phyloP scores from a whole-genome alignment of 441 rosid species.

The Hypseocharis bilobata region DNA sequence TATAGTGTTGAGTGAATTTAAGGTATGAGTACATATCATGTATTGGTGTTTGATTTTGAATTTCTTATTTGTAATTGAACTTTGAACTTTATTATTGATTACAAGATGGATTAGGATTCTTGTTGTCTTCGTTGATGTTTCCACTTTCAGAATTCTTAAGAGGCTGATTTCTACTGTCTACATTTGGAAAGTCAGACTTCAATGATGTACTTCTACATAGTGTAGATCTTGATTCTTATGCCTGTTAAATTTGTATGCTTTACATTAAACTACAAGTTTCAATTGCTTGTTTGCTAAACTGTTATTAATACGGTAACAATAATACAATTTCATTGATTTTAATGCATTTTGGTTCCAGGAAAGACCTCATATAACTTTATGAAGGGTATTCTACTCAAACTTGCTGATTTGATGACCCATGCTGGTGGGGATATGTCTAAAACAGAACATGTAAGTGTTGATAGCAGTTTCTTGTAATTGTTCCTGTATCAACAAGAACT shows the following conservation, averaged over 20 bases:
- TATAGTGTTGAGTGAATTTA: background rate
- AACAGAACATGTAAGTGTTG: slow-evolving; percentile 45
- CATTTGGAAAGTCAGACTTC: background rate
- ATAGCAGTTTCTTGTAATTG: slow-evolving; percentile 5
- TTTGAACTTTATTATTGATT: background rate
- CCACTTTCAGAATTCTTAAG: background rate
- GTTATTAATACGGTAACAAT: background rate
- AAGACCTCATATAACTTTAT: slow-evolving; percentile 45
- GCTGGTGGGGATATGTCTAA: slow-evolving; percentile 30
- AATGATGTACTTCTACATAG: background rate
- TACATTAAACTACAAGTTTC: background rate
- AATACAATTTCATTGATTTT: background rate
- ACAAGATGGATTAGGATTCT: background rate
- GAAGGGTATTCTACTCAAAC: slow-evolving; percentile 51
- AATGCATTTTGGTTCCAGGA: slow-evolving; percentile 34
- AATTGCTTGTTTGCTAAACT: slow-evolving; percentile 6
- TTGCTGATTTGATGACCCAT: slow-evolving; percentile 48
- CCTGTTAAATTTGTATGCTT: background rate
- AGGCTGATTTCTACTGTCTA: background rate
- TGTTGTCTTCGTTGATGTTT: background rate
- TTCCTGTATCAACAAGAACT: background rate
- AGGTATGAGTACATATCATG: background rate
- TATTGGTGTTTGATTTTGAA: background rate
- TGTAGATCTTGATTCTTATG: background rate
- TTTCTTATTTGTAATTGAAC: background rate